These are phyloP conservation scores for Colletotrichum graminicola DNA, from an alignment of 2,329 filamentous ascomycete species.

Conservation along the genomic window DNA sequence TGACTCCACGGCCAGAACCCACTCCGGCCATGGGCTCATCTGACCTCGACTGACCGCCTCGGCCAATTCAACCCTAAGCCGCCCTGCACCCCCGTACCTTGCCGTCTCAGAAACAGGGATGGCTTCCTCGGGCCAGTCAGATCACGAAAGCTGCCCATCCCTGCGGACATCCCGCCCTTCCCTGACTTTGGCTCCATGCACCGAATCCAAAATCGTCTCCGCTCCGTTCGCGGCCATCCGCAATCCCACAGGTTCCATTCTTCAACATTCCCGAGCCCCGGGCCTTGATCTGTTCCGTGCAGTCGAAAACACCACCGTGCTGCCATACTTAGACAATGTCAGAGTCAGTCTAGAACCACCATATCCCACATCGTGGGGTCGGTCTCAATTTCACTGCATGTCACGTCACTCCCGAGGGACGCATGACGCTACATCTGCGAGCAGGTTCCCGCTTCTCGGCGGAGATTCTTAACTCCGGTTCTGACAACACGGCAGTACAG, in stretches of 20 bases:
- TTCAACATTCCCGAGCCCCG: conserved; percentile 4
- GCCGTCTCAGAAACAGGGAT: conserved; percentile 37
- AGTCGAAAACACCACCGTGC: not conserved
- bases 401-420: conserved; percentile 6
- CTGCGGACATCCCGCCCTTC: conserved; percentile 37
- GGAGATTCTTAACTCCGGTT: not conserved
- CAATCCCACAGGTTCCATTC: conserved; percentile 31
- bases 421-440: conserved; percentile 28
- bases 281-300: conserved; percentile 12
- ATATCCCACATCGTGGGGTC: conserved; percentile 5
- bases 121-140: conserved; percentile 24
- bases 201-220: conserved; percentile 31
- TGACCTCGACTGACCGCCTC: conserved; percentile 41
- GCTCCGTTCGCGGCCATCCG: conserved; percentile 20
- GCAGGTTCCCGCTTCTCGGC: conserved; percentile 10
- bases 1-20: conserved; percentile 15
- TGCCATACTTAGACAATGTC: not conserved
- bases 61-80: conserved; percentile 32
- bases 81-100: conserved; percentile 27
- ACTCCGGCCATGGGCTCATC: conserved; percentile 37
- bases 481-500: not conserved
- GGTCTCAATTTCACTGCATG: conserved; percentile 13
- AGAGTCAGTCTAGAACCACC: not conserved
- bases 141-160: conserved; percentile 16
- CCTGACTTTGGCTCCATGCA: conserved; percentile 39